phyloP scores from a whole-genome alignment of 495 filamentous ascomycete species.

The Neurospora intermedia region DNA sequence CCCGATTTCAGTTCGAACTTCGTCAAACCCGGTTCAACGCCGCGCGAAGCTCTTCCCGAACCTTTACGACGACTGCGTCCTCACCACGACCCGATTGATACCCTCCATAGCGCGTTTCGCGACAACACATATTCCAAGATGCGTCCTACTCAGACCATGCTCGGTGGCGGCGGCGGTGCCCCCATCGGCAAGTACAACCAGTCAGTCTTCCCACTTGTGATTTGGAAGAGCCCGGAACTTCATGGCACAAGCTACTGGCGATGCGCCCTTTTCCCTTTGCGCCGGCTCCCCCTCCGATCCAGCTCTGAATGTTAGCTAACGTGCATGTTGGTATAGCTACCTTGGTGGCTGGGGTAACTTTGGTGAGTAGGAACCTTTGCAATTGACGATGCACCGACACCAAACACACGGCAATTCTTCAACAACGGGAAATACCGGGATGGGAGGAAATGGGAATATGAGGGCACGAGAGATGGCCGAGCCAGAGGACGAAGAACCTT shows the following conservation, averaged over 20 bases:
- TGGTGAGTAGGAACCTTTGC: conserved; percentile 47
- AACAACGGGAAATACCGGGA: not conserved
- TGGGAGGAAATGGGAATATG: not conserved
- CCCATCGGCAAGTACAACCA: conserved; percentile 55
- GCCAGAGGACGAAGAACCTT: not conserved
- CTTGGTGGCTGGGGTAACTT: conserved; percentile 78
- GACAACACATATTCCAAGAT: conserved; percentile 42
- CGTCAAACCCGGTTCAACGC: conserved; percentile 4
- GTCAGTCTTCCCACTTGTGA: conserved; percentile 43
- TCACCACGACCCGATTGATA: conserved; percentile 21
- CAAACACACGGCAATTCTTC: not conserved
- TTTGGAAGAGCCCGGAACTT: conserved; percentile 4
- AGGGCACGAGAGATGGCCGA: not conserved
- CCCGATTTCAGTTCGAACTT: conserved; percentile 17
- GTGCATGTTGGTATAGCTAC: conserved; percentile 46
- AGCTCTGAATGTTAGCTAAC: conserved; percentile 16
- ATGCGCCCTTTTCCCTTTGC: conserved; percentile 6
- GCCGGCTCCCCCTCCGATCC: conserved; percentile 1
- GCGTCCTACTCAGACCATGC: conserved; percentile 42
- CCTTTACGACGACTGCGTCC: conserved; percentile 4
- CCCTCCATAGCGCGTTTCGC: conserved; percentile 10
- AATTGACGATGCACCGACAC: not conserved
- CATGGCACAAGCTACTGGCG: not conserved
- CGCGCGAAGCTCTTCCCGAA: conserved; percentile 14
- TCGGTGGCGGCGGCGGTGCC: conserved; percentile 44